Base-by-base conservation (phyloP, 2,329 filamentous ascomycete genomes). In the Nothomitra cinnamomea region DNA sequence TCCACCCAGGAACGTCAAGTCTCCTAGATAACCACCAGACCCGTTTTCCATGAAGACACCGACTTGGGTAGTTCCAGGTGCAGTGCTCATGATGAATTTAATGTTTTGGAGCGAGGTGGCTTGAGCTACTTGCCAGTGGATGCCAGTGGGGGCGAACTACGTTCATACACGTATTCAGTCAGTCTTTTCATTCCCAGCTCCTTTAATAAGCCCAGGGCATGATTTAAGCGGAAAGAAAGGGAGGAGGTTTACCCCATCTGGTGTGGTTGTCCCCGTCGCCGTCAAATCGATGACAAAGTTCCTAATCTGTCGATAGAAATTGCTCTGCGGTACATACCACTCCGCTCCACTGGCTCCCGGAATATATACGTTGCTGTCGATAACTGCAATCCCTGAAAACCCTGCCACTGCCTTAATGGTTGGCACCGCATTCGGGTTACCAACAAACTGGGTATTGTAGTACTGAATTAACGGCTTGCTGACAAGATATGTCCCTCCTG, bases 11-110 rank as follows among this genome's bases (percentile, higher is more conserved):
- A 67, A 64, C 10, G 57, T 58, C 58, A 55, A 53, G 52, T 67
- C 64, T 43, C 62, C 61, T 36, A 67, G 64, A 40, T 64, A 58
- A 8, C 61, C 59, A 1, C 63, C 61, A 1, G 62, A 65, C 24
- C 64, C 65, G 8, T 66, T 64, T 36, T 67, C 60, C 24, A 63
- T 65, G 55, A 63, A 61, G 32, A 70, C 56, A 1, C 67, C 68
- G 3, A 62, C 59, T 49, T 70, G 67, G 12, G 61, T 60, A n/a
- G 62, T 38, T 7, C 7, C 35, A 7, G 35, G 64, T 25, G 55
- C 58, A 22, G 56, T 57, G 1, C 66, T 62, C 67, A 70, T 69
- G 35, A 58, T 58, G 54, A 70, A 61, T 28, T 58, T 55, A 8
- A 62, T 60, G 21, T 62, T 62, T 41, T 61, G 55, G 35, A 64